Evolutionary conservation across 2,329 filamentous ascomycete species (phyloP).

Genomic region (Aspergillus sp.): DNA sequence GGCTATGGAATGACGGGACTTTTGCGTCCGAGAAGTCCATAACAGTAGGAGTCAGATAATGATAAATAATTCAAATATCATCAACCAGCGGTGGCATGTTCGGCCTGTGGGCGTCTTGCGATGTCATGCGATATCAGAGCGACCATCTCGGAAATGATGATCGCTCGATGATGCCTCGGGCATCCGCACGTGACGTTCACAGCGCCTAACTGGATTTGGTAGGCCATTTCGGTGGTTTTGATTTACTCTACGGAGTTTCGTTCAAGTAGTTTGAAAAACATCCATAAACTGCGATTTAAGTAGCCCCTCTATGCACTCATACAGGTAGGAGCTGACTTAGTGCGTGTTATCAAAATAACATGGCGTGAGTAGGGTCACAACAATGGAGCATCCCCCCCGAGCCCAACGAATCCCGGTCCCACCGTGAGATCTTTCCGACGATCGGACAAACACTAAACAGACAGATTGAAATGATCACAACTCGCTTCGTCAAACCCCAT

Average conservation of each 20-base stretch:
- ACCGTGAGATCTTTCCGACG: neutral
- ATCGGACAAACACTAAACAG: neutral
- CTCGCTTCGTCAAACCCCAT: neutral
- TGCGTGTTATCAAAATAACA: too few relatives aligned
- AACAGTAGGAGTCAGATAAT: neutral
- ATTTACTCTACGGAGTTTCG: neutral
- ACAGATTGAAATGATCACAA: neutral
- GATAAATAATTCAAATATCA: neutral
- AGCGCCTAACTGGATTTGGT: conserved; percentile 10
- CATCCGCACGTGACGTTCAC: conserved; percentile 2
- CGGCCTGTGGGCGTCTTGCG: neutral
- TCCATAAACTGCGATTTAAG: too few relatives aligned
- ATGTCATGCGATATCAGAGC: conserved; percentile 3
- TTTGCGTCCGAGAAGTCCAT: conserved; percentile 10
- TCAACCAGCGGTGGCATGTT: neutral
- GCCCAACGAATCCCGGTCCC: neutral
- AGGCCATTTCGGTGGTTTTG: neutral
- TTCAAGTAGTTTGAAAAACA: neutral
- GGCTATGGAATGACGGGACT: conserved; percentile 8
- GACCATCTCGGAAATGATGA: conserved; percentile 10
- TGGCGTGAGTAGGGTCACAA: neutral
- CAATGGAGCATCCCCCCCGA: neutral
- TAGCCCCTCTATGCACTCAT: neutral
- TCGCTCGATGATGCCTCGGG: neutral
- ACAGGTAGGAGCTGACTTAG: neutral